phyloP scores from a whole-genome alignment of 805 yeast genomes.

The Scheffersomyces spartinae region DNA sequence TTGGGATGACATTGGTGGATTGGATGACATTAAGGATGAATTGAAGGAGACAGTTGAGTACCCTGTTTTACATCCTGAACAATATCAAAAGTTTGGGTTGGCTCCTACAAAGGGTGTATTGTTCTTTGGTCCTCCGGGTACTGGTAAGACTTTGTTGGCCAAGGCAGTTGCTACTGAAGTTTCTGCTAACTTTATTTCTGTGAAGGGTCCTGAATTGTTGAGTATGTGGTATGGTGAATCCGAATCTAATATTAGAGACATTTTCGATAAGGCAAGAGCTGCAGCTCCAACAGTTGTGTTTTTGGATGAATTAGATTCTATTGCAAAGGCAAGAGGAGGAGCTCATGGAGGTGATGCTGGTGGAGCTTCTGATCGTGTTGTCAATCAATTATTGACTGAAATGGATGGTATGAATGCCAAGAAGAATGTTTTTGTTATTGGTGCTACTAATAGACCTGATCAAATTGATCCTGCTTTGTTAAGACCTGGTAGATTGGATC shows the following conservation, averaged over 20 bases:
- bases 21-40: constrained; percentile 92
- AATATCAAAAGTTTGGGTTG: constrained; percentile 94
- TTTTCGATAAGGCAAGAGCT: constrained; percentile 96
- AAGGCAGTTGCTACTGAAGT: constrained; percentile 99
- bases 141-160: constrained; percentile 96
- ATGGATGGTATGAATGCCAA: constrained; percentile 99
- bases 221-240: constrained; percentile 99
- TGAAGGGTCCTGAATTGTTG: constrained; percentile 91
- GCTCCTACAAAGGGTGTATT: constrained; percentile 97
- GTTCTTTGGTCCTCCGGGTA: constrained; percentile 99
- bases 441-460: constrained; percentile 99
- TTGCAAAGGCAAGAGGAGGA: constrained; percentile 95
- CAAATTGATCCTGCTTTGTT: constrained; percentile 97
- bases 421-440: constrained; percentile 96
- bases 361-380: constrained; percentile 94
- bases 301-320: constrained; percentile 95
- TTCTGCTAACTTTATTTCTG: constrained; percentile 94
- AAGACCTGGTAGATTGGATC: constrained; percentile 99
- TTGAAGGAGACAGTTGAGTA: constrained; percentile 98
- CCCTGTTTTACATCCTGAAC: constrained; percentile 98
- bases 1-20: constrained; percentile 99
- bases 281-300: constrained; percentile 99
- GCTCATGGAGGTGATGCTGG: constrained; percentile 79
- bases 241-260: constrained; percentile 94
- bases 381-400: constrained; percentile 89